Evolutionary conservation across 225 moss, liverwort and hornwort species (phyloP), one percentile per base, ranked within the genome.

Genomic region (Anthoceros angustus): DNA sequence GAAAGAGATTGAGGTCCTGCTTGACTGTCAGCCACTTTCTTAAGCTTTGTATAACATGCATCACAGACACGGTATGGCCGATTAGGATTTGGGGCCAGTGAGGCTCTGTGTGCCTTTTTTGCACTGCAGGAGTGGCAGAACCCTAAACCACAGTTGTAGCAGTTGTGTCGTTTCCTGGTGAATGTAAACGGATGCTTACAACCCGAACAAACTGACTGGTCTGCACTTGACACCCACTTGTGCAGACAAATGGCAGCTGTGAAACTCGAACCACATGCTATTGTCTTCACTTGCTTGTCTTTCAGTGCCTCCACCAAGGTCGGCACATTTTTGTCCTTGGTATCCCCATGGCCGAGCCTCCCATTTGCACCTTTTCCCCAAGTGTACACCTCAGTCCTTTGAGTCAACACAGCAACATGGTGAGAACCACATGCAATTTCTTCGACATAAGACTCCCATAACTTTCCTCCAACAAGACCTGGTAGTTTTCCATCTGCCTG

Each of bases 311-410:
- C 92, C 18, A 98, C 98, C 42, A 98, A 64, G 11, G 89, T 87
- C 32, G 98, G 92, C 21, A 70, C 67, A 70, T 68, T 73, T 72
- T 79, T 89, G 77, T 98, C 92, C 40, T 92, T 85, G 39, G 78
- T 42, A 65, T 98, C 98, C 63, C 98, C 98, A 26, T 92, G 98
- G 0, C 98, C 98, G 66, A 98, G 80, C 43, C 98, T 86, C 45
- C 98, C 98, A 68, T 92, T 92, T 12, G 85, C 86, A 55, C 92
- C 98, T 76, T 80, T 92, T 16, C 98, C 98, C 98, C 98, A 98
- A 48, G 98, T 98, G 77, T 89, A 98, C 42, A 98, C 98, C 77
- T 98, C 98, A 40, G 84, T 79, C 73, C 92, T 92, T 25, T 83
- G 89, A 18, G 98, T 98, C 74, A 98, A 71, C 25, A 87, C 89